Evolutionary conservation across 495 filamentous ascomycete genomes (phyloP).

Genomic region (Penicillium desertorum): DNA sequence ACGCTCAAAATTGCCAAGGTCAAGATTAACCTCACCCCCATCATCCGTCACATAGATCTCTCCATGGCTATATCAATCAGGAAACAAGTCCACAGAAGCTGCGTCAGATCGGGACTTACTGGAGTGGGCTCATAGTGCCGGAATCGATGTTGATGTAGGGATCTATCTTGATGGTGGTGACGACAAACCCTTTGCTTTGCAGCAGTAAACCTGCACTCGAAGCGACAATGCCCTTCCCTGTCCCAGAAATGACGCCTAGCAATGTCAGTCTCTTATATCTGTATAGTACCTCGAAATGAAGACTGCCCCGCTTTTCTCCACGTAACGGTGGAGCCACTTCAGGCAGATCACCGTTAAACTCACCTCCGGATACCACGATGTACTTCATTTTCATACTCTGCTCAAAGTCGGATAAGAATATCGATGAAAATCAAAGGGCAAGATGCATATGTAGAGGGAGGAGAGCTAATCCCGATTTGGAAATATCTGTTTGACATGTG

Average conservation of each 20-base stretch:
- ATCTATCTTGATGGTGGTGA: constrained; percentile 63
- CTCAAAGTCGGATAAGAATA: background rate
- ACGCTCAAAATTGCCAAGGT: constrained; percentile 93
- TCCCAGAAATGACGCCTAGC: constrained; percentile 67
- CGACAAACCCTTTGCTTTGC: constrained; percentile 73
- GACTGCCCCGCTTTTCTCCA: constrained; percentile 5
- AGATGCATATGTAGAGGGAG: background rate
- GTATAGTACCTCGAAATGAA: background rate
- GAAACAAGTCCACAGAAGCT: background rate
- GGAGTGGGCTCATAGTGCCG: constrained; percentile 68
- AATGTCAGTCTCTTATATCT: background rate
- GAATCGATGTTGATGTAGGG: constrained; percentile 60
- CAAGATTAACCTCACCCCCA: constrained; percentile 78
- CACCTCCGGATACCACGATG: constrained; percentile 2
- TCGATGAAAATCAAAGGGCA: background rate
- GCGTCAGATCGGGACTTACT: constrained; percentile 47
- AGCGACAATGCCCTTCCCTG: constrained; percentile 78
- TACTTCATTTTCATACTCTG: background rate
- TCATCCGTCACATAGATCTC: constrained; percentile 72
- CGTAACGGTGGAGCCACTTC: background rate
- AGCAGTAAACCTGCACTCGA: constrained; percentile 61
- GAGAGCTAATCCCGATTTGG: constrained; percentile 1
- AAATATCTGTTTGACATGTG: constrained; percentile 2
- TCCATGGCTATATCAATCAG: constrained; percentile 51
- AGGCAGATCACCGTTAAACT: background rate